Conservation (phyloP, 2,329 filamentous ascomycete species). For the Zymoseptoria tritici region DNA sequence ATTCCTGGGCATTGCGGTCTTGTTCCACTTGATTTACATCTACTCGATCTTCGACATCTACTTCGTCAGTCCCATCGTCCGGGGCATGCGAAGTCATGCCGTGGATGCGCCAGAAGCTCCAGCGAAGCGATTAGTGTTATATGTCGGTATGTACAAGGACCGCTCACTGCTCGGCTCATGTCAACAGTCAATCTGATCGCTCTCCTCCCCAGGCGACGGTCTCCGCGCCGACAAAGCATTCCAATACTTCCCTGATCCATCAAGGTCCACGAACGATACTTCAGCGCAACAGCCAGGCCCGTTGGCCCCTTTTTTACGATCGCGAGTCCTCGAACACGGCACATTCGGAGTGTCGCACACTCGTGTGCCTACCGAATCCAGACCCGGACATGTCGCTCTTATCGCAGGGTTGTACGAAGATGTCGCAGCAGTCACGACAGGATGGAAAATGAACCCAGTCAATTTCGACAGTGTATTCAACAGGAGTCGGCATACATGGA, state of each 20-base stretch:
- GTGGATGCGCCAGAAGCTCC: constrained; percentile 65
- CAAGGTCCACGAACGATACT: constrained; percentile 48
- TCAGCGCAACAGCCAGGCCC: constrained; percentile 64
- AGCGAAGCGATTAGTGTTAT: constrained; percentile 82
- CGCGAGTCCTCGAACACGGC: constrained; percentile 76
- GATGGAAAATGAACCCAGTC: constrained; percentile 97
- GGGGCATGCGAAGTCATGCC: constrained; percentile 79
- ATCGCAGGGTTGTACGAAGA: constrained; percentile 97
- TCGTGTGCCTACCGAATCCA: constrained; percentile 89
- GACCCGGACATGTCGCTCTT: constrained; percentile 90
- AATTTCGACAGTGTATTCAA: constrained; percentile 99
- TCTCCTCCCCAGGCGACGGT: constrained; percentile 58
- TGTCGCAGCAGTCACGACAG: constrained; percentile 92
- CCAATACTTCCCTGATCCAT: constrained; percentile 84
- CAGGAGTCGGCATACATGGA: constrained; percentile 92
- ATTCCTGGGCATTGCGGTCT: constrained; percentile 79
- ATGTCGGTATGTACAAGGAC: constrained; percentile 59
- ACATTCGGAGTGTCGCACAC: constrained; percentile 98
- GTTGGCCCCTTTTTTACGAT: constrained; percentile 85
- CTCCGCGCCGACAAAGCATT: constrained; percentile 97
- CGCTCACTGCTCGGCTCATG: background rate
- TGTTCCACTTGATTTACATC: constrained; percentile 91
- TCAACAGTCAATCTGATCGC: background rate
- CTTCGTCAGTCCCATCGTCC: constrained; percentile 94
- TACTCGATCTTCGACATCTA: constrained; percentile 98